A percentile compares a stretch with the other conserved stretches of the same genome.
Evolutionary conservation across 2,329 filamentous ascomycete genomes (phyloP).

Genomic region (Sordariomycetes sp.): DNA sequence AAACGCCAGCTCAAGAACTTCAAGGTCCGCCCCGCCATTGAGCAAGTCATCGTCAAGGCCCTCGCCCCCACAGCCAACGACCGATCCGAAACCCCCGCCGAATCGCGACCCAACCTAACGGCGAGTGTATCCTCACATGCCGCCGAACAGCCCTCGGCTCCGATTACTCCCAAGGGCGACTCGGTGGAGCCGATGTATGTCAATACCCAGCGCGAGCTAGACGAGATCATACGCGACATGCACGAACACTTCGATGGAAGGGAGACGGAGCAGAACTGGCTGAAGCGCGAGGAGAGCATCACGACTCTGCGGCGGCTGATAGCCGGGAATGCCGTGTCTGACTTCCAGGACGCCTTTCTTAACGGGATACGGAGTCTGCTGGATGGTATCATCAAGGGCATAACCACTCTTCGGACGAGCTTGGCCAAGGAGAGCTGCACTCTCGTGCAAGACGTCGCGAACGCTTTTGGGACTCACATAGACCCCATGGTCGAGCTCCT

Average conservation of each 20-base stretch:
- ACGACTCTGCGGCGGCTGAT: constrained; percentile 64
- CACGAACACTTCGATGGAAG: constrained; percentile 68
- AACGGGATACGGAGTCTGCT: constrained; percentile 58
- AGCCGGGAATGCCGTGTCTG: constrained; percentile 69
- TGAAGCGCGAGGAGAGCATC: constrained; percentile 70
- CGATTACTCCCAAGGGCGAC: constrained; percentile 48
- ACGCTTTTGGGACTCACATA: constrained; percentile 60
- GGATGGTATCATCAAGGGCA: constrained; percentile 79
- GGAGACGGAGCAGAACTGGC: constrained; percentile 86
- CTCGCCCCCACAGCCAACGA: constrained; percentile 39
- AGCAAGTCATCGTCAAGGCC: constrained; percentile 65
- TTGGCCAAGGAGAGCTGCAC: constrained; percentile 77
- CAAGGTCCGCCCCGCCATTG: constrained; percentile 78
- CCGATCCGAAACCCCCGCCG: constrained; percentile 25
- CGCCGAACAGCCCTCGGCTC: constrained; percentile 41
- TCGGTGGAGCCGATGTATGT: constrained; percentile 70
- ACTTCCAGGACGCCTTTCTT: constrained; percentile 62
- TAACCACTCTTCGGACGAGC: constrained; percentile 76
- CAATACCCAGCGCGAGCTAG: constrained; percentile 75
- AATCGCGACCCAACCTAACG: constrained; percentile 30
- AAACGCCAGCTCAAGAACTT: constrained; percentile 75
- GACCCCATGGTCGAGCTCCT: constrained; percentile 85
- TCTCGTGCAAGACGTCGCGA: constrained; percentile 73
- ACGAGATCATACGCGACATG: constrained; percentile 78
- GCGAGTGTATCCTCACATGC: constrained; percentile 36